These are phyloP conservation scores for Candida parachauliodes DNA, from an alignment of 805 yeast genomes.

Conservation along the genomic window DNA sequence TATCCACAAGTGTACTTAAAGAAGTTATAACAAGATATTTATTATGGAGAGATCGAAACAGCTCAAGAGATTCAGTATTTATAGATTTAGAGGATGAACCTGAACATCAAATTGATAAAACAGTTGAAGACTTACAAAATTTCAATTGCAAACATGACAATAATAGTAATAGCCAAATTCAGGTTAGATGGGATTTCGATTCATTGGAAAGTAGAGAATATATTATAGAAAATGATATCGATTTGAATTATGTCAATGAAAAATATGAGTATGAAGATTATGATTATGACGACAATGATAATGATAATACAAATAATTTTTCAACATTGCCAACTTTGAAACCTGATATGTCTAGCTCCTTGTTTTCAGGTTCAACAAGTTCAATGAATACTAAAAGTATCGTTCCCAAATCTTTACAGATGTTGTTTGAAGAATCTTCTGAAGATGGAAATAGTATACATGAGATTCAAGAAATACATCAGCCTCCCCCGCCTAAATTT, in stretches of 20 bases:
- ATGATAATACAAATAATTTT: constrained; percentile 16
- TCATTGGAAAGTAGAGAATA: constrained; percentile 72
- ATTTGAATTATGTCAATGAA: constrained; percentile 29
- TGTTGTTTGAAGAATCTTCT: constrained; percentile 57
- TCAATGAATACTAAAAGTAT: constrained; percentile 22
- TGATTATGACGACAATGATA: constrained; percentile 2
- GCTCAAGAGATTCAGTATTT: constrained; percentile 49
- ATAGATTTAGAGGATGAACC: constrained; percentile 23
- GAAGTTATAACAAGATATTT: constrained; percentile 74
- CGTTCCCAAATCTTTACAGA: constrained; percentile 70
- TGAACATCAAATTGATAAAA: constrained; percentile 12
- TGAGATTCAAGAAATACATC: constrained; percentile 4
- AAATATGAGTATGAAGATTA: constrained; percentile 17
- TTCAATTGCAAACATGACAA: constrained; percentile 4
- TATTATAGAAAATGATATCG: constrained; percentile 66
- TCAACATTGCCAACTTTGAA: constrained; percentile 27
- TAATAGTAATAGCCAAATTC: constrained; percentile 22
- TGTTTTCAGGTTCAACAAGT: background rate
- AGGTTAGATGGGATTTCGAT: constrained; percentile 87
- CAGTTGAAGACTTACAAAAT: constrained; percentile 1
- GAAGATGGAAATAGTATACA: constrained; percentile 9
- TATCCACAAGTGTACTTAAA: constrained; percentile 58
- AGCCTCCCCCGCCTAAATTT: constrained; percentile 6
- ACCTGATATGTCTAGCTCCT: constrained; percentile 3
- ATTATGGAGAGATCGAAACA: constrained; percentile 64